Evolutionary conservation across 331 rosid species (phyloP).

Genomic region (Pyrus hybrid): DNA sequence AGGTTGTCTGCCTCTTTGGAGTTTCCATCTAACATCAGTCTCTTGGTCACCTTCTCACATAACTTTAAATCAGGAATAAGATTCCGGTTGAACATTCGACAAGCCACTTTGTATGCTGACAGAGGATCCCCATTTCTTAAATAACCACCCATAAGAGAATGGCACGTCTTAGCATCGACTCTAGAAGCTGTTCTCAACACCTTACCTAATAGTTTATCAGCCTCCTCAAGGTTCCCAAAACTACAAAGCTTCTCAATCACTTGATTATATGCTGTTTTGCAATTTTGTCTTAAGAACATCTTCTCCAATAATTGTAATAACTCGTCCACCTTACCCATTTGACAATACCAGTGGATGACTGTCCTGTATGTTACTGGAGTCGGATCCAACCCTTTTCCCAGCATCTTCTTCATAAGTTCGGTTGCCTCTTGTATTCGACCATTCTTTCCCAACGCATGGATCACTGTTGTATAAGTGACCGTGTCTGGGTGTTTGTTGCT

Average conservation of each 20-base stretch:
- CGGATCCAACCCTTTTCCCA: conserved; percentile 63
- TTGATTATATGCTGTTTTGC: conserved; percentile 57
- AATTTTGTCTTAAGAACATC: conserved; percentile 52
- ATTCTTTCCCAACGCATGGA: conserved; percentile 65
- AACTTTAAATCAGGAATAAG: conserved; percentile 71
- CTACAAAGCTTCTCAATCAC: conserved; percentile 80
- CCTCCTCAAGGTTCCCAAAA: conserved; percentile 70
- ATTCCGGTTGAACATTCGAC: conserved; percentile 79
- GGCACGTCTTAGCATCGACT: conserved; percentile 76
- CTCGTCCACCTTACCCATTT: conserved; percentile 55
- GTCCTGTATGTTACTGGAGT: conserved; percentile 80
- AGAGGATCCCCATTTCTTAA: conserved; percentile 52
- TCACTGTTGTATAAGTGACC: conserved; percentile 64
- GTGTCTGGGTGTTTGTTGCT: conserved; percentile 80
- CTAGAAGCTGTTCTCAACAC: conserved; percentile 87
- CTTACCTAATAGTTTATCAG: conserved; percentile 63
- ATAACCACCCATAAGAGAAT: conserved; percentile 63
- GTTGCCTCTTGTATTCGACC: conserved; percentile 72
- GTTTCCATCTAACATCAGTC: conserved; percentile 49
- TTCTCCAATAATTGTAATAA: conserved; percentile 56
- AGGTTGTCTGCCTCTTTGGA: conserved; percentile 72
- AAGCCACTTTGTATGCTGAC: conserved; percentile 74
- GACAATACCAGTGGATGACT: conserved; percentile 71
- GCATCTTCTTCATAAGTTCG: conserved; percentile 58
- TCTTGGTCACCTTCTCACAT: conserved; percentile 68